These are phyloP conservation scores for Diaporthe eres DNA, from an alignment of 2,329 filamentous ascomycete species.

Conservation along the genomic window DNA sequence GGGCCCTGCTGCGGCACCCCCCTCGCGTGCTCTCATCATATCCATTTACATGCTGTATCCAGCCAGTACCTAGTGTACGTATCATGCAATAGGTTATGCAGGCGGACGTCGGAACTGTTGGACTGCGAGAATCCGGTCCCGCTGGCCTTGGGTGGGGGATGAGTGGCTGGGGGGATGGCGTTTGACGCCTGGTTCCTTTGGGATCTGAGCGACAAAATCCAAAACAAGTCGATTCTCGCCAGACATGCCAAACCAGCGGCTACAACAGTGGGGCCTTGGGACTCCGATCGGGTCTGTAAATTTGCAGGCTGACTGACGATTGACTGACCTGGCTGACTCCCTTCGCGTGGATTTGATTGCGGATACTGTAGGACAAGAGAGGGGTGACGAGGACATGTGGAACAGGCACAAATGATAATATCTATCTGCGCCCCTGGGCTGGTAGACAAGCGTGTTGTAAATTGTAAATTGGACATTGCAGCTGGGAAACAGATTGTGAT, in stretches of 20 bases:
- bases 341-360: background rate
- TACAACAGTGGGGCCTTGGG: constrained; percentile 5
- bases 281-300: constrained; percentile 4
- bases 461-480: no score
- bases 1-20: background rate
- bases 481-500: constrained; percentile 20
- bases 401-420: background rate
- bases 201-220: constrained; percentile 29
- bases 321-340: background rate
- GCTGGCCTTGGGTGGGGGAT: background rate
- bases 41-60: background rate
- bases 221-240: constrained; percentile 30
- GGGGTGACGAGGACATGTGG: constrained; percentile 4
- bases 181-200: constrained; percentile 28
- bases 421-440: background rate
- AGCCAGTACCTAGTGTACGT: background rate
- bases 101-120: background rate
- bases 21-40: background rate
- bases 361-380: background rate
- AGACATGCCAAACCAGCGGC: constrained; percentile 17
- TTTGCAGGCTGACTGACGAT: constrained; percentile 1
- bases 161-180: constrained; percentile 11
- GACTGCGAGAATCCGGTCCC: background rate
- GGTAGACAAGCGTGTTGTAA: background rate
- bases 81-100: background rate